These are phyloP conservation scores for Geranomyces michiganensis DNA, from an alignment of 192 early-diverging fungal species.

Conservation along the genomic window DNA sequence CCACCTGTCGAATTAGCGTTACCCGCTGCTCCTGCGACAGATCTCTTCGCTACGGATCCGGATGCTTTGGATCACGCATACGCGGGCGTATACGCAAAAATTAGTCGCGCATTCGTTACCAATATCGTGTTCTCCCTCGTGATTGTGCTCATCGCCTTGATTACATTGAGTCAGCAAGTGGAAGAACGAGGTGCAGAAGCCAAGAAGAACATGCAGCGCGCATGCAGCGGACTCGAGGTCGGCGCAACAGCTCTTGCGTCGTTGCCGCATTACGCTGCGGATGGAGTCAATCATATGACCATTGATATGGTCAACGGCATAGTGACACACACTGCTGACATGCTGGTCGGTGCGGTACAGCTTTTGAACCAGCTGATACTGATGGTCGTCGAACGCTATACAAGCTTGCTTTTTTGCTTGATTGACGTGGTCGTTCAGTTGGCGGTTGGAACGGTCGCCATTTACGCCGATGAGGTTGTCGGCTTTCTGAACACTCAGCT, in stretches of 20 bases:
- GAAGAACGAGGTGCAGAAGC: slow-evolving; percentile 11
- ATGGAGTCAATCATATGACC: slow-evolving; percentile 13
- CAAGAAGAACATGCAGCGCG: slow-evolving; percentile 14
- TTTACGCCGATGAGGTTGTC: slow-evolving; percentile 23
- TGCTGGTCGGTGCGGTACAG: slow-evolving; percentile 19
- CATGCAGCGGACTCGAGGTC: slow-evolving; percentile 27
- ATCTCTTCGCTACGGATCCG: slow-evolving; percentile 1
- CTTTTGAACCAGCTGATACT: slow-evolving; percentile 27
- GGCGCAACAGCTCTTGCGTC: slow-evolving; percentile 28
- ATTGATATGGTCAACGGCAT: slow-evolving; percentile 13
- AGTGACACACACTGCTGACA: slow-evolving; percentile 11
- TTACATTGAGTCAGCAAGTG: slow-evolving; percentile 13
- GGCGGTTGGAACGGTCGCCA: slow-evolving; percentile 20
- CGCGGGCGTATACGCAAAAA: slow-evolving; percentile 15
- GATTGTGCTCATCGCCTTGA: slow-evolving; percentile 17
- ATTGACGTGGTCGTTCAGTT: slow-evolving; percentile 25
- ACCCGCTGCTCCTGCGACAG: background rate
- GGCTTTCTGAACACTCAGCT: slow-evolving; percentile 32
- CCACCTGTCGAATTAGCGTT: background rate
- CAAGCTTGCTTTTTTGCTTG: slow-evolving; percentile 26
- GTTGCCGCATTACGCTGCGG: slow-evolving; percentile 33
- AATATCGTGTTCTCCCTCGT: slow-evolving; percentile 24
- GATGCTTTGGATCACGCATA: slow-evolving; percentile 11
- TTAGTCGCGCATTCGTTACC: slow-evolving; percentile 30
- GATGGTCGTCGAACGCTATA: slow-evolving; percentile 20